These are phyloP conservation scores for Aureobasidium musti DNA, from an alignment of 2,329 filamentous ascomycete genomes.

Conservation along the genomic window DNA sequence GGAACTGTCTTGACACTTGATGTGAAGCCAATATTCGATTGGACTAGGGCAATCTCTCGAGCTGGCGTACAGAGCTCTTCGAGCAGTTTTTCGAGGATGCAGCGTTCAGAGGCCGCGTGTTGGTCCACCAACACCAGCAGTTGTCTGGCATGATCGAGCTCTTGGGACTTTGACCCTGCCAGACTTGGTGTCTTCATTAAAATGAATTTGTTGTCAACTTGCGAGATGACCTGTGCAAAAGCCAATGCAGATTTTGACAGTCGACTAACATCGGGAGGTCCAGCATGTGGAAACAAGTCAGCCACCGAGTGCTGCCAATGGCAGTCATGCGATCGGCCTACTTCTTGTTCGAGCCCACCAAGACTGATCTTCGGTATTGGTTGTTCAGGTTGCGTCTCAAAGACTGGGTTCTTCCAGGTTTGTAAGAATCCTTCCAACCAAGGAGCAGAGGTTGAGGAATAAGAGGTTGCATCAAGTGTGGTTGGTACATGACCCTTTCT, in stretches of 20 bases:
- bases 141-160: slow-evolving; percentile 29
- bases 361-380: not conserved
- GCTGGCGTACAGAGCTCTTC: slow-evolving; percentile 52
- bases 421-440: slow-evolving; percentile 65
- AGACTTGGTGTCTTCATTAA: slow-evolving; percentile 60
- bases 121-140: slow-evolving; percentile 79
- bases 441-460: not conserved
- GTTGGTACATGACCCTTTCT: slow-evolving; percentile 15
- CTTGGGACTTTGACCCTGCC: not conserved
- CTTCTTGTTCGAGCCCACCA: not conserved
- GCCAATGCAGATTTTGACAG: slow-evolving; percentile 65
- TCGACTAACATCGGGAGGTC: slow-evolving; percentile 34
- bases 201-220: slow-evolving; percentile 91
- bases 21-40: slow-evolving; percentile 40
- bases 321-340: not conserved
- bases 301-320: not conserved
- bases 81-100: slow-evolving; percentile 74
- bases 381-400: slow-evolving; percentile 53
- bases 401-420: slow-evolving; percentile 76
- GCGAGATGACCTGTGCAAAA: slow-evolving; percentile 67
- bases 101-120: slow-evolving; percentile 90
- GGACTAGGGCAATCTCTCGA: slow-evolving; percentile 31
- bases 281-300: slow-evolving; percentile 31
- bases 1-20: slow-evolving; percentile 39
- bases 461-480: not conserved